Percentiles rank a stretch among this genome's conserved stretches.
Conservation (phyloP, 306 rosid species). For the Fagus sylvatica region DNA sequence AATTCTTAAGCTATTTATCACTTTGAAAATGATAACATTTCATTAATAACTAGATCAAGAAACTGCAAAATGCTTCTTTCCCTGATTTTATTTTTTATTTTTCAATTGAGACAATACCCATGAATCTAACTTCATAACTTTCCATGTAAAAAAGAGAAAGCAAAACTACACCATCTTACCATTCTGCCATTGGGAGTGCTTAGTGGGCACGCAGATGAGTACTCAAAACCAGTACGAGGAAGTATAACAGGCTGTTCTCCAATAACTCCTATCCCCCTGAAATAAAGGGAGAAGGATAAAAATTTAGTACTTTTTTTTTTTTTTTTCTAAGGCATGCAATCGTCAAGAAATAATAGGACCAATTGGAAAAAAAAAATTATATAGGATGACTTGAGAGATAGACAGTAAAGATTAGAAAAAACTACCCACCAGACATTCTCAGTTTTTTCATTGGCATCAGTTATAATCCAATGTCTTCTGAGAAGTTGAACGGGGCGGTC, state of each 20-base stretch:
- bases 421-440: constrained; percentile 82
- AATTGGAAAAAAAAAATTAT: neutral
- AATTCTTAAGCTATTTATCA: neutral
- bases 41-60: neutral
- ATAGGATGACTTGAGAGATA: neutral
- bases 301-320: neutral
- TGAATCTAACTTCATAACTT: neutral
- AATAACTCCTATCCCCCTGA: constrained; percentile 93
- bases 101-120: neutral
- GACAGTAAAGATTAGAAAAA: constrained; percentile 25
- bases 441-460: constrained; percentile 80
- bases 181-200: constrained; percentile 89
- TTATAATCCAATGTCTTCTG: constrained; percentile 93
- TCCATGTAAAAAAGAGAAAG: neutral
- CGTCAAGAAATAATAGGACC: neutral
- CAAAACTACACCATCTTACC: constrained; percentile 50
- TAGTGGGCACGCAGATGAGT: constrained; percentile 95
- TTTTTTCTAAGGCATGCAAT: neutral
- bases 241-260: constrained; percentile 96
- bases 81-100: neutral
- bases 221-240: constrained; percentile 85
- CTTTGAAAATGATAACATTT: neutral
- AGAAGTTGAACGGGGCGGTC: constrained; percentile 83
- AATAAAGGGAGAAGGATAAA: constrained; percentile 6
- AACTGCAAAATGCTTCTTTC: neutral